Percentiles rank a stretch among this genome's conserved stretches.
Evolutionary conservation across 2,329 filamentous ascomycete genomes (phyloP).

Genomic region (Gremmenia infestans): DNA sequence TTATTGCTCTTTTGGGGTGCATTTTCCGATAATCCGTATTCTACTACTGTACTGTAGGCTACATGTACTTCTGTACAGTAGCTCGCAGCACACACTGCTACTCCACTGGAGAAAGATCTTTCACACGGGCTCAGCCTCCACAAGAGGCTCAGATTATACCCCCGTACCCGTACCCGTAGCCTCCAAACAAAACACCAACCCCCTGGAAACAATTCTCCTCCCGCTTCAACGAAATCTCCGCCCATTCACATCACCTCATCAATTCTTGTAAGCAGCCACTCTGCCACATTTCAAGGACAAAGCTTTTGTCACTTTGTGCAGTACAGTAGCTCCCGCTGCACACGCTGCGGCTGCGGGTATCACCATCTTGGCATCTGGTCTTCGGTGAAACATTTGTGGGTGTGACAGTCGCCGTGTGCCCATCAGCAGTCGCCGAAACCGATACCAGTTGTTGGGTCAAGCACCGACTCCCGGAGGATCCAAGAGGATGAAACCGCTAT

Average conservation of each 20-base stretch:
- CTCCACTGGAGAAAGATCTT: neutral
- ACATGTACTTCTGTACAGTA: too few relatives aligned
- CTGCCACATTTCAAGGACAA: neutral
- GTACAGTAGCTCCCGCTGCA: neutral
- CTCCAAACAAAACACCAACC: neutral
- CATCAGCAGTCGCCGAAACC: neutral
- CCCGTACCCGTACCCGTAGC: neutral
- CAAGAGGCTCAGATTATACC: neutral
- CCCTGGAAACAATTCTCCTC: neutral
- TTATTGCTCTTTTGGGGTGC: neutral
- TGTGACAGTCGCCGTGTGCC: neutral
- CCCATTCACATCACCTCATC: neutral
- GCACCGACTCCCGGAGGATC: neutral
- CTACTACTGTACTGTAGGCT: too few relatives aligned
- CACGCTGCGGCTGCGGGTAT: neutral
- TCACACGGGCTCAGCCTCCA: neutral
- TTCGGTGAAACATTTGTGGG: neutral
- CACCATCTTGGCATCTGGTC: too few relatives aligned
- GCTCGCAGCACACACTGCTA: too few relatives aligned
- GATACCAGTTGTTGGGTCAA: neutral
- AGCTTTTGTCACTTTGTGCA: neutral
- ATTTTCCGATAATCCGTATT: neutral
- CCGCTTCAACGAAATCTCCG: neutral
- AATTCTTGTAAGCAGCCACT: neutral
- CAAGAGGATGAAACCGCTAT: neutral